phyloP scores from a whole-genome alignment of 1,284 basidiomycete species.

The Coniferiporia weirii region DNA sequence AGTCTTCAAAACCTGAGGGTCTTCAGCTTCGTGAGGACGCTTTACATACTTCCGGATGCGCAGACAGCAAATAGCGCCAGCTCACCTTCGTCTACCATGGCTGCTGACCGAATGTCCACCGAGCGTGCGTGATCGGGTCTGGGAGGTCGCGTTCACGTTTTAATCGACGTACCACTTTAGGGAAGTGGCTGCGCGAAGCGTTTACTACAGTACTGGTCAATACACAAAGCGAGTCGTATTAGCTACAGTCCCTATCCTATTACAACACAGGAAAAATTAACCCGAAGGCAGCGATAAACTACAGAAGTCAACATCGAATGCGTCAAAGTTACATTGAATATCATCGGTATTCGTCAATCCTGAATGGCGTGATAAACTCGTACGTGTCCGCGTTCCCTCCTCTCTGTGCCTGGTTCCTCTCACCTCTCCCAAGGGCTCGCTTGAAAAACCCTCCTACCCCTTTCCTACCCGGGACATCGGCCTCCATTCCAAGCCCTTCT shows the following conservation, averaged over 20 bases:
- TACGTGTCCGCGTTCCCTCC: slow-evolving; percentile 68
- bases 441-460: slow-evolving; percentile 49
- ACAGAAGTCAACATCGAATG: neutral
- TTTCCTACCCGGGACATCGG: slow-evolving; percentile 24
- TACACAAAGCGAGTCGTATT: neutral
- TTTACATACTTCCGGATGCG: neutral
- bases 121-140: too few relatives aligned
- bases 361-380: slow-evolving; percentile 73
- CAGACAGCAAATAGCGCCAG: neutral
- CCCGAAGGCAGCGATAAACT: neutral
- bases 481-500: slow-evolving; percentile 13
- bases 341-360: slow-evolving; percentile 32
- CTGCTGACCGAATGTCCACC: too few relatives aligned
- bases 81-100: neutral
- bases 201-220: too few relatives aligned
- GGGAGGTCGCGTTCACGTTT: too few relatives aligned
- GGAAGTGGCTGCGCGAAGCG: too few relatives aligned
- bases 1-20: neutral
- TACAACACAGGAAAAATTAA: neutral
- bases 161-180: too few relatives aligned
- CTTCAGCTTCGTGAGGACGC: neutral
- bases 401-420: slow-evolving; percentile 35
- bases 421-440: slow-evolving; percentile 53
- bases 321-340: neutral
- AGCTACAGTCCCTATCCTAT: neutral